Evolutionary conservation across 768 basidiomycete species (phyloP).

Genomic region (Mrakia hoshinonis): DNA sequence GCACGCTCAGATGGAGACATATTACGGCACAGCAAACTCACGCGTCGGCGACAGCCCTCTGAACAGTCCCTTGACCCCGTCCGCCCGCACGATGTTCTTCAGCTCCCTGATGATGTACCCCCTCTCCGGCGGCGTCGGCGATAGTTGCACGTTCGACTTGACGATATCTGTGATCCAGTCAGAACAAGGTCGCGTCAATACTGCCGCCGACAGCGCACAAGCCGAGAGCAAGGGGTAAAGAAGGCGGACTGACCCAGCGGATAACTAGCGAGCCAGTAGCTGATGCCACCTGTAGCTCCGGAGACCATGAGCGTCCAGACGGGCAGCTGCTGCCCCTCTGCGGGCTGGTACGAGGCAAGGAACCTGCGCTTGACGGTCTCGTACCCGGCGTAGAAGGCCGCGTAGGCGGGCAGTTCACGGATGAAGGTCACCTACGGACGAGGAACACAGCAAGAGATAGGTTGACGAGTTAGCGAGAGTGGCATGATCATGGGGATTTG

Average conservation of each 20-base stretch:
- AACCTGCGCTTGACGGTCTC: conserved; percentile 82
- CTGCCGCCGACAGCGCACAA: not conserved
- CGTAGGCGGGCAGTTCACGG: conserved; percentile 66
- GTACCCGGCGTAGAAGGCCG: conserved; percentile 51
- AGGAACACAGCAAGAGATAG: not conserved
- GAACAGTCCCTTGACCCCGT: conserved; percentile 47
- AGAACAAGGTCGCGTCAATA: not conserved
- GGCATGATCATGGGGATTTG: not conserved
- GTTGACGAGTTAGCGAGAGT: not conserved
- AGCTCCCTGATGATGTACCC: conserved; percentile 70
- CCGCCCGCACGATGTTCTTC: conserved; percentile 57
- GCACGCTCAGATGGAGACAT: no score
- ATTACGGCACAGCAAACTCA: conserved; percentile 20
- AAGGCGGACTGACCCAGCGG: conserved; percentile 54
- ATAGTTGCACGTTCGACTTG: conserved; percentile 81
- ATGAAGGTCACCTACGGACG: conserved; percentile 66
- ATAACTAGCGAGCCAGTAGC: conserved; percentile 91
- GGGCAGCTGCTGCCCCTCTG: conserved; percentile 49
- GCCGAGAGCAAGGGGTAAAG: not conserved
- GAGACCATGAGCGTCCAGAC: conserved; percentile 74
- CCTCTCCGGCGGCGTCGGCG: conserved; percentile 57
- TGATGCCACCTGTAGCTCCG: conserved; percentile 52
- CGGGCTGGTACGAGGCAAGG: conserved; percentile 45
- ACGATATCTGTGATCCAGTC: conserved; percentile 58
- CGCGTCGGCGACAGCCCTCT: conserved; percentile 37